Conservation (phyloP, 805 yeast species). For the Candida sphagnicola region DNA sequence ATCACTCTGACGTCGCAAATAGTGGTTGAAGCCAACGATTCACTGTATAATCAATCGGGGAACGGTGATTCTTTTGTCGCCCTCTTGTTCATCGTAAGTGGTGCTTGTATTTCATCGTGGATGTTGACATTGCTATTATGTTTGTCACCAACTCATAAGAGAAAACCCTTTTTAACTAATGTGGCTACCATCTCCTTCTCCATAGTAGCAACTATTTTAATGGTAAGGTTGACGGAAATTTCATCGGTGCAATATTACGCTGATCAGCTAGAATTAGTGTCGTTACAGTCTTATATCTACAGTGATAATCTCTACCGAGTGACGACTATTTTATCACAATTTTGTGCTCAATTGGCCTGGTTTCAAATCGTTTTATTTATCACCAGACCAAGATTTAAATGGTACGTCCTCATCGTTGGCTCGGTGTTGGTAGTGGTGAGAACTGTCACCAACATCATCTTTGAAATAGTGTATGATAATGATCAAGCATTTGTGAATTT, state of each 20-base stretch:
- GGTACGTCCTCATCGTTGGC: slow-evolving; percentile 26
- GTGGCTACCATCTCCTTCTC: slow-evolving; percentile 57
- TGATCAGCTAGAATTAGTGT: slow-evolving; percentile 51
- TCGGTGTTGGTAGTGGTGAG: slow-evolving; percentile 20
- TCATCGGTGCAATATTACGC: slow-evolving; percentile 47
- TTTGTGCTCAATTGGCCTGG: slow-evolving; percentile 52
- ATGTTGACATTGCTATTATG: slow-evolving; percentile 57
- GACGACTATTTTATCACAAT: slow-evolving; percentile 36
- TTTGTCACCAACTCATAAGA: slow-evolving; percentile 45
- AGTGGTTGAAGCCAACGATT: not conserved
- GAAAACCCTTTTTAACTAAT: slow-evolving; percentile 56
- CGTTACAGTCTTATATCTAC: slow-evolving; percentile 35
- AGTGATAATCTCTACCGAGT: slow-evolving; percentile 33
- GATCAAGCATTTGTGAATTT: not conserved
- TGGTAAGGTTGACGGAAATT: slow-evolving; percentile 42
- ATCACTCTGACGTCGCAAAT: slow-evolving; percentile 1
- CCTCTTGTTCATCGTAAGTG: slow-evolving; percentile 49
- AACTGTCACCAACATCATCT: slow-evolving; percentile 14
- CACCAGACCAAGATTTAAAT: slow-evolving; percentile 21
- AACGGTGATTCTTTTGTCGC: slow-evolving; percentile 42
- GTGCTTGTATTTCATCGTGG: slow-evolving; percentile 64
- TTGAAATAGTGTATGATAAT: slow-evolving; percentile 9
- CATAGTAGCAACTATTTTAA: slow-evolving; percentile 47
- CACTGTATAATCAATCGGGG: slow-evolving; percentile 26
- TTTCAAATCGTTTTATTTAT: slow-evolving; percentile 46